These are phyloP conservation scores for Cryptococcus depauperatus DNA, from an alignment of 1,284 basidiomycete genomes.

Conservation along the genomic window DNA sequence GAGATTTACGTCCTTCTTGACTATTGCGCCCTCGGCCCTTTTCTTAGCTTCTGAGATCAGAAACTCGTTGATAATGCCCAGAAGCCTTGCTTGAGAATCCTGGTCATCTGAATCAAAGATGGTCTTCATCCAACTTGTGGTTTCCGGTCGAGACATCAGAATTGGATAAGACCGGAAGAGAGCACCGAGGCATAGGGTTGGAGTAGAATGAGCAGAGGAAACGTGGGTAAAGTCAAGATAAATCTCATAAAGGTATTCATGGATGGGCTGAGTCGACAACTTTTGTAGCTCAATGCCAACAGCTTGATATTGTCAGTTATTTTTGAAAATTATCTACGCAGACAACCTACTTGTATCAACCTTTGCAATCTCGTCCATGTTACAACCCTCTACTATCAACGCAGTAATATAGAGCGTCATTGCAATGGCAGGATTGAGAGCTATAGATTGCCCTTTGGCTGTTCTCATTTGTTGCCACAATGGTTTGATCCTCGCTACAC, in stretches of 20 bases:
- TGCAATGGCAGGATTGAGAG: conserved; percentile 17
- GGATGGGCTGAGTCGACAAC: conserved; percentile 48
- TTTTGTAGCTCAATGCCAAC: conserved; percentile 13
- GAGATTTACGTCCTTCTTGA: conserved; percentile 68
- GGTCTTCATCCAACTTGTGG: conserved; percentile 77
- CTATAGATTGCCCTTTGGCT: not conserved
- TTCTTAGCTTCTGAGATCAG: conserved; percentile 70
- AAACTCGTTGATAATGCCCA: conserved; percentile 87
- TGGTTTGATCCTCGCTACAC: conserved; percentile 49
- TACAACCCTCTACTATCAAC: conserved; percentile 75
- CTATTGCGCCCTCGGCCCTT: conserved; percentile 41
- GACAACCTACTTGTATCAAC: conserved; percentile 49
- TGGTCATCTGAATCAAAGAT: conserved; percentile 66
- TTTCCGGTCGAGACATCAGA: conserved; percentile 69
- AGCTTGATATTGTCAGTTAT: not conserved
- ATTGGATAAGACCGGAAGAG: conserved; percentile 86
- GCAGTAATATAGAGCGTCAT: conserved; percentile 73
- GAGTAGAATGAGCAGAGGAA: conserved; percentile 24
- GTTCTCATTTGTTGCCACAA: conserved; percentile 14
- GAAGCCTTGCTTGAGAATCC: conserved; percentile 62
- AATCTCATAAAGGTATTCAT: conserved; percentile 69
- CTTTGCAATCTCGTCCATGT: conserved; percentile 67
- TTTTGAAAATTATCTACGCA: not conserved
- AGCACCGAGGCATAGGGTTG: conserved; percentile 74
- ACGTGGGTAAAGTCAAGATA: conserved; percentile 50